Base-by-base conservation (phyloP, 2,329 filamentous ascomycete genomes). In the Trichoderma citrinoviride region DNA sequence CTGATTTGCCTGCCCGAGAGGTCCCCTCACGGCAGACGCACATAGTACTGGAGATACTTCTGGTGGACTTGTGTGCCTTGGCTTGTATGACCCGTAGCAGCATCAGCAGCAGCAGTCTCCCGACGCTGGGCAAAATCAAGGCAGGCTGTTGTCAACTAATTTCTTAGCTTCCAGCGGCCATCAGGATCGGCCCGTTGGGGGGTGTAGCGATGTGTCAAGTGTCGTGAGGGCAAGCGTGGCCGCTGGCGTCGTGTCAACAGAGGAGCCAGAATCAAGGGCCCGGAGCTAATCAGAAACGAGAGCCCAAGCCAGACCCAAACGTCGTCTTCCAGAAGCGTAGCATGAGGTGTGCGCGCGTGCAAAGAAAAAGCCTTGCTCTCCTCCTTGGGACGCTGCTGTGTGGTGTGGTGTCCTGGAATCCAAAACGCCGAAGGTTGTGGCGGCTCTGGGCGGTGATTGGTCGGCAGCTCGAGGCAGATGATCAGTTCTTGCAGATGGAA, bases 401-500 rank as follows among this genome's bases (percentile, higher is more conserved):
- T 23, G 10, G 40, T 52, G 60, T 46, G 60, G 33, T 14, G 12
- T 37, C 33, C 14, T 5, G 14, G 10, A 5, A 37, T 37, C 58
- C 58, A 53, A 53, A 52, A 41, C 40, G 40, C 60, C 49, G 49
- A 54, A 14, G 60, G 17, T 46, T 37, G 60, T 46, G 60, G 29
- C 49, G 49, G 49, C 40, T 49, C 25, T 54, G 47, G 17, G 8
- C 25, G n/a, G 60, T 19, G 25, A 62, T 62, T 62, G 60, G 60
- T 41, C 27, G 40, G 40, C 33, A 54, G 21, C 60, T 37, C 33
- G 37, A 49, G 46, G 60, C 60, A 62, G 60, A 62, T 62, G 60
- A 62, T 62, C 60, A 62, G 60, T 62, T 62, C 49, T 62, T 62
- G 60, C 60, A 62, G 60, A 62, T 54, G 60, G 33, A 43, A 49